A percentile compares a stretch with the other conserved stretches of the same genome.
These are phyloP conservation scores for Ophiostoma montium DNA, from an alignment of 2,329 filamentous ascomycete genomes.

Conservation along the genomic window DNA sequence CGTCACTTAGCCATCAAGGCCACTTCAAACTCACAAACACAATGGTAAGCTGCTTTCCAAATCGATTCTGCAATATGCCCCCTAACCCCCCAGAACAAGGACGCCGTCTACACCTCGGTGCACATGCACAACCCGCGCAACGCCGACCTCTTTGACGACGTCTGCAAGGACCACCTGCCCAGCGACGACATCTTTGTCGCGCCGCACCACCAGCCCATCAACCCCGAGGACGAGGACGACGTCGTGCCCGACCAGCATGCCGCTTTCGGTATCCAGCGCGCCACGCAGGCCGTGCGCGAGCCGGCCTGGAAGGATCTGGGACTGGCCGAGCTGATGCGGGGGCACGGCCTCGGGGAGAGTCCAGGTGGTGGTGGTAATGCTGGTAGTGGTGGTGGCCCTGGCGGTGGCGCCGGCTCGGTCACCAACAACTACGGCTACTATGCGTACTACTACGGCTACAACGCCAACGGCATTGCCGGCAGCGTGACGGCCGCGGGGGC, in stretches of 20 bases:
- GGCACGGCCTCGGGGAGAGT: conserved; percentile 31
- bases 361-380: conserved; percentile 7
- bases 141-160: conserved; percentile 68
- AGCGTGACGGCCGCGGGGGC: neutral
- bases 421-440: conserved; percentile 19
- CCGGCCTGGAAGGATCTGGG: conserved; percentile 69
- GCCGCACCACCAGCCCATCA: conserved; percentile 64
- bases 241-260: conserved; percentile 81
- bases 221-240: conserved; percentile 80
- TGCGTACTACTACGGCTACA: conserved; percentile 14
- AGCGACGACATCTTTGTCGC: conserved; percentile 73
- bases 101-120: conserved; percentile 60
- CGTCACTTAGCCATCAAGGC: too few species aligned
- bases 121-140: conserved; percentile 60
- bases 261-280: conserved; percentile 72
- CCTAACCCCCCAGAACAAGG: conserved; percentile 43
- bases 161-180: conserved; percentile 56
- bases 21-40: too few species aligned
- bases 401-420: neutral
- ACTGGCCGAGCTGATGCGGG: conserved; percentile 53
- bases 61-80: neutral
- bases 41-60: neutral
- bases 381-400: neutral
- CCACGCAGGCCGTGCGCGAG: conserved; percentile 57
- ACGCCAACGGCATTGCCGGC: conserved; percentile 6